Base-by-base conservation (phyloP, 768 basidiomycete genomes). In the Sporobolomyces roseus region DNA sequence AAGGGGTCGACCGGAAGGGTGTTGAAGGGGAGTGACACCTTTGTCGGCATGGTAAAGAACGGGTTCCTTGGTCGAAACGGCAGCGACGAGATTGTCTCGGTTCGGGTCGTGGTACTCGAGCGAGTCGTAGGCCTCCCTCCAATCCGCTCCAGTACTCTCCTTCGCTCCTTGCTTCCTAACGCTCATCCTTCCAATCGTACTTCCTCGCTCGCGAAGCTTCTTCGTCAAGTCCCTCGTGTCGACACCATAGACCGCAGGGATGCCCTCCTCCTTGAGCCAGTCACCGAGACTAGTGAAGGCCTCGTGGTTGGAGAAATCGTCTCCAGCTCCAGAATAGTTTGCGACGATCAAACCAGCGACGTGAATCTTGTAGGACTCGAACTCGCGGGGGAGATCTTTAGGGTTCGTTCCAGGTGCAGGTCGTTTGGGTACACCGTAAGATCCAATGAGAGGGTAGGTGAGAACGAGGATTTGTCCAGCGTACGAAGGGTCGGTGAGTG, bases 141-240 rank as follows among this genome's bases (percentile, higher is more conserved):
- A 98, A 52, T 76, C 74, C 14, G 63, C 46, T n/a, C 70, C 61
- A 5, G 81, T 16, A 55, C 30, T 21, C 12, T 41, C 38, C n/a
- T 10, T 52, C 23, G 19, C 80, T 25, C 56, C 70, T 14, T 75
- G 41, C 74, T 83, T 85, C 70, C 86, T 83, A 35, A 87, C 86
- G 38, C 96, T 83, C 32, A 99, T 79, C 77, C 87, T 87, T 36
- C 89, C 93, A 29, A 96, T 86, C 85, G 93, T 88, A 17, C 87
- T 88, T 58, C 96, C 96, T 74, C 96, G 90, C 79, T 93, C 90
- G 73, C 96, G 85, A 74, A 99, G 89, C 77, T 85, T 89, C 84
- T 98, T 98, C 60, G 96, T 98, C 77, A 99, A 85, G 62, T 89
- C 91, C 74, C 96, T 88, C 1, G 96, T 98, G 81, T 98, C 96